Evolutionary conservation across 352 stramenopile species (phyloP).

Genomic region (Pythium guiyangense): DNA sequence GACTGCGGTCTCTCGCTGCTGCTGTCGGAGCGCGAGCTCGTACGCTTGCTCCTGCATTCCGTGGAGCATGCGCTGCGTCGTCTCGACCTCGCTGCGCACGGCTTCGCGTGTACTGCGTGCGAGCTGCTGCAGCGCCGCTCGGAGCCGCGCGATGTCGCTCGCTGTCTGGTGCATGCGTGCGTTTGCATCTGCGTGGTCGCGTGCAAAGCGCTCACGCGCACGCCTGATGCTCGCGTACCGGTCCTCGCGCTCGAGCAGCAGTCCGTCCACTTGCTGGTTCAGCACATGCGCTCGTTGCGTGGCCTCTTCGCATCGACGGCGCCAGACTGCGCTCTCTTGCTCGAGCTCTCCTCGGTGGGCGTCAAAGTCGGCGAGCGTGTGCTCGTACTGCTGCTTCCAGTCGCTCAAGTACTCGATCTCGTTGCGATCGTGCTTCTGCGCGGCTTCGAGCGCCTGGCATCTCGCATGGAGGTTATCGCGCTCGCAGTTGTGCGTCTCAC

Average conservation of each 20-base stretch:
- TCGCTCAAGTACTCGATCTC: constrained; percentile 10
- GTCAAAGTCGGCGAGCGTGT: too few relatives aligned
- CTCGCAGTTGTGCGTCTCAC: neutral
- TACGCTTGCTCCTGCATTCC: constrained; percentile 34
- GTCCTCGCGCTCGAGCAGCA: constrained; percentile 22
- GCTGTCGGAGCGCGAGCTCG: constrained; percentile 44
- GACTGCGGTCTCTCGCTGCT: constrained; percentile 37
- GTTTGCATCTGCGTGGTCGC: too few relatives aligned
- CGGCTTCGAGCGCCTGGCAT: constrained; percentile 5
- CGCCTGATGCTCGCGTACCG: constrained; percentile 6
- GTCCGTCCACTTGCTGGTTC: constrained; percentile 15
- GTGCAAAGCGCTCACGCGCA: too few relatives aligned
- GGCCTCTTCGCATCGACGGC: constrained; percentile 2
- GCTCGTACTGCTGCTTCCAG: constrained; percentile 20
- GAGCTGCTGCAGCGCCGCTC: constrained; percentile 11
- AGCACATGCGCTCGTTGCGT: constrained; percentile 7
- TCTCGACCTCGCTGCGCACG: constrained; percentile 23
- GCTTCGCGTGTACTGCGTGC: constrained; percentile 11
- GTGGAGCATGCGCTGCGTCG: constrained; percentile 24
- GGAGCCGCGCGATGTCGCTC: constrained; percentile 14
- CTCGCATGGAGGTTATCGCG: constrained; percentile 12
- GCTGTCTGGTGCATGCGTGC: constrained; percentile 14
- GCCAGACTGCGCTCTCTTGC: constrained; percentile 9
- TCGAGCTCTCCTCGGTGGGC: neutral
- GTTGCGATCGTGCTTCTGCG: constrained; percentile 8